phyloP scores from a whole-genome alignment of 1,284 basidiomycete genomes.

The Cryptococcus hybrid region DNA sequence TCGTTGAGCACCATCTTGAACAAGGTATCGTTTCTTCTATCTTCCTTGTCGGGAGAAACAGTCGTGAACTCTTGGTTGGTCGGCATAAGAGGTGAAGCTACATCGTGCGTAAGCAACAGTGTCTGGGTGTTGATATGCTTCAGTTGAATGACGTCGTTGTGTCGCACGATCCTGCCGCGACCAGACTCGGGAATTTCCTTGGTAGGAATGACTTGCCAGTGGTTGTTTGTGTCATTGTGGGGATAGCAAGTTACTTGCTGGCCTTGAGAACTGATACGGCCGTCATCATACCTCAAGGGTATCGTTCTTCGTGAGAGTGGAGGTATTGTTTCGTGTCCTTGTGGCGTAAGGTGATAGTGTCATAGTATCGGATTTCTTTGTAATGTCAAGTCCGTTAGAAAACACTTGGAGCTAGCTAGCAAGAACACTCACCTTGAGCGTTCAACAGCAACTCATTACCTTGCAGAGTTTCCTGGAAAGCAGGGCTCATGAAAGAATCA shows the following conservation, averaged over 20 bases:
- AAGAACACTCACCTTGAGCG: constrained; percentile 68
- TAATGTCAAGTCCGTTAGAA: background rate
- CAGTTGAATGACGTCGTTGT: constrained; percentile 85
- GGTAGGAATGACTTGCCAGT: constrained; percentile 94
- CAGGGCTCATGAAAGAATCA: constrained; percentile 95
- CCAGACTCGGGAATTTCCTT: constrained; percentile 86
- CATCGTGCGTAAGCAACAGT: constrained; percentile 89
- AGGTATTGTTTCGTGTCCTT: constrained; percentile 89
- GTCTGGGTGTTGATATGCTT: constrained; percentile 83
- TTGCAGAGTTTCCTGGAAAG: constrained; percentile 92
- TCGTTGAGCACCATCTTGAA: constrained; percentile 75
- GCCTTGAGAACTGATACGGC: constrained; percentile 93
- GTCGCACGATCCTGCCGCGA: constrained; percentile 80
- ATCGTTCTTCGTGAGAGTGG: constrained; percentile 86
- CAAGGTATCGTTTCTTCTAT: constrained; percentile 78
- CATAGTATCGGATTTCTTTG: constrained; percentile 88
- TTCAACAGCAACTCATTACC: constrained; percentile 91
- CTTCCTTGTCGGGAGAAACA: constrained; percentile 63
- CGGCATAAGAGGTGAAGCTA: constrained; percentile 93
- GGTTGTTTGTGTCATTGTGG: constrained; percentile 69
- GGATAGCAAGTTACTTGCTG: constrained; percentile 99
- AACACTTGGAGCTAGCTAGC: background rate
- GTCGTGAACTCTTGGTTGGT: constrained; percentile 99
- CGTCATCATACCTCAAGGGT: constrained; percentile 93
- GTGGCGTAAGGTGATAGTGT: constrained; percentile 83